Evolutionary conservation across 805 yeast genomes (phyloP).

Genomic region (Suhomyces sp.): DNA sequence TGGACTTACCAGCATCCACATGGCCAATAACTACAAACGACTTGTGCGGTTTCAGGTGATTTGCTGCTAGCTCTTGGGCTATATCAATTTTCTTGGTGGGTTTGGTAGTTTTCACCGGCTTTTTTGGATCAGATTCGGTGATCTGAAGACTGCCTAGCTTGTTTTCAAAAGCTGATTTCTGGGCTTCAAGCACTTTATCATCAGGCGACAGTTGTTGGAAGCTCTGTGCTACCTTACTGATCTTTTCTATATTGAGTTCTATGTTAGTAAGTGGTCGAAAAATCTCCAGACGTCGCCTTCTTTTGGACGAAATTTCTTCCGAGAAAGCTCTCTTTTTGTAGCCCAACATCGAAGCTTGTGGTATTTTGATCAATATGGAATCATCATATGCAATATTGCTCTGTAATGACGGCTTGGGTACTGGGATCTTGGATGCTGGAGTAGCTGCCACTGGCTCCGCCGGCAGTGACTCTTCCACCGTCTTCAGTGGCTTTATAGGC

Average conservation of each 20-base stretch:
- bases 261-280: constrained; percentile 42
- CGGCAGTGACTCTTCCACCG: not conserved
- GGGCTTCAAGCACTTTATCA: constrained; percentile 63
- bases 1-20: constrained; percentile 83
- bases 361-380: not conserved
- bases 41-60: constrained; percentile 49
- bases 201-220: constrained; percentile 81
- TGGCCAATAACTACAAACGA: constrained; percentile 84
- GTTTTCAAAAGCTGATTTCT: constrained; percentile 41
- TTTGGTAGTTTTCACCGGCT: constrained; percentile 27
- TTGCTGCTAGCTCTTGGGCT: constrained; percentile 32
- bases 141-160: constrained; percentile 28
- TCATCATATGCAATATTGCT: constrained; percentile 1
- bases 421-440: not conserved
- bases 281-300: constrained; percentile 21
- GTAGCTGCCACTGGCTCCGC: not conserved
- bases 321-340: constrained; percentile 1
- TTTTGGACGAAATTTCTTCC: constrained; percentile 16
- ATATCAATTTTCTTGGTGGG: constrained; percentile 46
- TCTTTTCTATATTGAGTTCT: constrained; percentile 29
- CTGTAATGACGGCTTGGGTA: not conserved
- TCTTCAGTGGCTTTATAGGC: not conserved
- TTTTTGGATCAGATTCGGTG: constrained; percentile 6
- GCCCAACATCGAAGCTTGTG: not conserved
- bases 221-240: constrained; percentile 46